Base-by-base conservation (phyloP, 2,329 filamentous ascomycete genomes). In the Geosmithia flava region DNA sequence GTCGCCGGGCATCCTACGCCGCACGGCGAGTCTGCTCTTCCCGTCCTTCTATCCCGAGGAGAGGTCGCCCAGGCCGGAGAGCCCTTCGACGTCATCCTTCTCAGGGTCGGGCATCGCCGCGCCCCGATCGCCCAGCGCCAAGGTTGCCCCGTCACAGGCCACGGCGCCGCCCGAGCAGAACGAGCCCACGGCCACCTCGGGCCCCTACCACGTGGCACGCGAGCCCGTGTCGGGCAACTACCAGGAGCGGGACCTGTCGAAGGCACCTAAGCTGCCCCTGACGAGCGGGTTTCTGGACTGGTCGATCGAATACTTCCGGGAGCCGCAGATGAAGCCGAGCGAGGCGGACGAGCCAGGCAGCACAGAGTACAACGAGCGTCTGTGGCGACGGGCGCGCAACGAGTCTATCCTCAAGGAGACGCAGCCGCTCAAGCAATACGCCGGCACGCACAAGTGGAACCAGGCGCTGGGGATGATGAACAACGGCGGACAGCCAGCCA, bases 241-340 rank as follows among this genome's bases (percentile, higher is more conserved):
- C 58, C 69, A 78, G 53, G 70, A 79, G 46, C 78, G 83, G 50
- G 74, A 81, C 51, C 62, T 78, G 29, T 70, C 74, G 1, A 69
- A 78, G 47, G 56, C 70, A 10, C 83, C 86, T 1, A 66, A 64
- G 13, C 75, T 97, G 27, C 93, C 93, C 1, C 64, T 98, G 17
- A 76, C 77, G 51, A 95, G 89, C 61, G 82, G 76, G 8, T 95
- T 97, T 64, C 74, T 95, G 53, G 87, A 95, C 53, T 98, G 91
- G 90, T 95, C 90, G 3, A 89, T 93, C 43, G 91, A 91, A 64
- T 97, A 98, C 63, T 98, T 97, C 74, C 87, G 90, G 29, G 90
- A 97, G 63, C 93, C 93, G 30, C 93, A 98, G 65, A 97, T 98
- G 93, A 94, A 93, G 61, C 84, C 88, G 3, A 90, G 86, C 50